These are phyloP conservation scores for Endothia cerciana DNA, from an alignment of 2,329 filamentous ascomycete genomes.

Conservation along the genomic window DNA sequence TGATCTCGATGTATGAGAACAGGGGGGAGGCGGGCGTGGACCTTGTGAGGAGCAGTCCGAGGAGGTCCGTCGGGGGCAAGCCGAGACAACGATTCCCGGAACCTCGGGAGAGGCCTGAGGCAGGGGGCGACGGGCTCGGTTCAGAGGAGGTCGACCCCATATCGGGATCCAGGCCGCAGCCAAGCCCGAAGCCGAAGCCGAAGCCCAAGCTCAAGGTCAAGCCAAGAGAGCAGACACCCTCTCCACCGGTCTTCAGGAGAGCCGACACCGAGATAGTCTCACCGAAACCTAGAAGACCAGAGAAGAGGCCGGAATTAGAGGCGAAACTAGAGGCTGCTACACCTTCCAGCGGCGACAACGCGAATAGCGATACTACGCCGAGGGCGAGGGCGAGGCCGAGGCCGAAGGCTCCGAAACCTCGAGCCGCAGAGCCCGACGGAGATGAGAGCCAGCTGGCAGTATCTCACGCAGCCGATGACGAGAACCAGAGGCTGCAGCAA, in stretches of 20 bases:
- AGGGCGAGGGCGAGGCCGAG: slow-evolving; percentile 6
- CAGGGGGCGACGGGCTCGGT: slow-evolving; percentile 27
- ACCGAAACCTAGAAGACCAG: slow-evolving; percentile 40
- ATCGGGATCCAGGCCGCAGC: slow-evolving; percentile 17
- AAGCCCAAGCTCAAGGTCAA: slow-evolving; percentile 32
- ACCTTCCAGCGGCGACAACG: slow-evolving; percentile 7
- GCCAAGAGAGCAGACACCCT: slow-evolving; percentile 25
- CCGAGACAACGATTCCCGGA: slow-evolving; percentile 36
- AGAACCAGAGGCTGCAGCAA: slow-evolving; percentile 1
- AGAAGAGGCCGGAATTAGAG: slow-evolving; percentile 37
- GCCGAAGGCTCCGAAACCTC: slow-evolving; percentile 12
- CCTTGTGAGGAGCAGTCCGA: slow-evolving; percentile 39
- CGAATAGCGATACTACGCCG: neutral
- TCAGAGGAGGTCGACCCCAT: slow-evolving; percentile 11
- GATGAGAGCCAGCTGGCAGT: neutral
- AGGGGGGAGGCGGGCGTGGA: slow-evolving; percentile 37
- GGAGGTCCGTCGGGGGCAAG: slow-evolving; percentile 18
- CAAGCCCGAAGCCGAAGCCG: slow-evolving; percentile 37
- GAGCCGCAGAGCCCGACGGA: neutral
- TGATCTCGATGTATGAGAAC: slow-evolving; percentile 72
- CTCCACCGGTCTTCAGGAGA: slow-evolving; percentile 30
- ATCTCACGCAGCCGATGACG: neutral
- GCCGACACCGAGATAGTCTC: slow-evolving; percentile 36
- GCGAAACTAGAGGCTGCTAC: slow-evolving; percentile 36
- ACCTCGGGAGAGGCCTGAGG: slow-evolving; percentile 36